Evolutionary conservation across 352 stramenopile species (phyloP).

Genomic region (Pythium folliculosum): DNA sequence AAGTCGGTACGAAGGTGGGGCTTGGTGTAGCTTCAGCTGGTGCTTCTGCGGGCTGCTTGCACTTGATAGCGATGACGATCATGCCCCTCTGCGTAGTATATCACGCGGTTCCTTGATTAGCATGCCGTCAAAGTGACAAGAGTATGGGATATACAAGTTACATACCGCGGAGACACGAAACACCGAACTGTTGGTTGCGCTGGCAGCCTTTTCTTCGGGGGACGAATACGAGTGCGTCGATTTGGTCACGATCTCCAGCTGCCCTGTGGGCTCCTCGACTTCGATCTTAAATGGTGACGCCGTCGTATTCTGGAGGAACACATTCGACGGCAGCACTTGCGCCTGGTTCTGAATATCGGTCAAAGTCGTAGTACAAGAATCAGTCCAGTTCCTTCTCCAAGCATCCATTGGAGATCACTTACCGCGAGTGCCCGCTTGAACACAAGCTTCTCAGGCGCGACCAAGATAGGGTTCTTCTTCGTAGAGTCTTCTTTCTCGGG

Average conservation of each 20-base stretch:
- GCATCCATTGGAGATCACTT: not conserved
- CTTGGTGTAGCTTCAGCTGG: not conserved
- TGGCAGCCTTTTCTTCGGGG: constrained; percentile 9
- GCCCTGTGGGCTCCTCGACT: constrained; percentile 53
- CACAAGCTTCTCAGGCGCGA: constrained; percentile 59
- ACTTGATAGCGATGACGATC: constrained; percentile 76
- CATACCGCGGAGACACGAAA: constrained; percentile 63
- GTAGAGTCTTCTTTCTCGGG: constrained; percentile 33
- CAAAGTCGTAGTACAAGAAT: not conserved
- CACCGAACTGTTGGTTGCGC: constrained; percentile 7
- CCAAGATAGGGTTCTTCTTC: constrained; percentile 51
- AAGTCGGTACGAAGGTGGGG: not conserved
- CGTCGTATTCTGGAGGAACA: constrained; percentile 81
- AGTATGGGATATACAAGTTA: not conserved
- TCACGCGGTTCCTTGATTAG: not conserved
- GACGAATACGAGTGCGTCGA: constrained; percentile 8
- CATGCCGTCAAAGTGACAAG: not conserved
- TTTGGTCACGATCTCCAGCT: constrained; percentile 65
- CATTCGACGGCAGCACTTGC: constrained; percentile 60
- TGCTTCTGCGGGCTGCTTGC: constrained; percentile 25
- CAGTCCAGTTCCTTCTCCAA: not conserved
- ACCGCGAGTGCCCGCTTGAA: constrained; percentile 57
- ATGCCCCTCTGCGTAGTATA: constrained; percentile 55
- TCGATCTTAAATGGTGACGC: constrained; percentile 54
- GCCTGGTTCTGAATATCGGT: constrained; percentile 27